A percentile compares a stretch with the other conserved stretches of the same genome.
phyloP scores from a whole-genome alignment of 805 yeast genomes.

The Saccharomycopsis sp. region DNA sequence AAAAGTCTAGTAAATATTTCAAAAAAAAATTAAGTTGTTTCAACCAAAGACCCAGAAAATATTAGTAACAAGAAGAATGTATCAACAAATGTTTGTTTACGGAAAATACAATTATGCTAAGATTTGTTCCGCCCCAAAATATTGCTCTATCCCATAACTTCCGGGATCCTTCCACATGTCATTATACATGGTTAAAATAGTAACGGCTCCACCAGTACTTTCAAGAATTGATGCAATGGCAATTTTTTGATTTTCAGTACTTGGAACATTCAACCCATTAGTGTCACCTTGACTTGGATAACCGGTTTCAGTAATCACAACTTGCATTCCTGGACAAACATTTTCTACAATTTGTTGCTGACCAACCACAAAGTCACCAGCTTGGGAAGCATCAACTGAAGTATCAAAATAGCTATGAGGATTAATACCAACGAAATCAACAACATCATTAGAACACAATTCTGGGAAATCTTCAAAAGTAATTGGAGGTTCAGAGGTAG shows the following conservation, averaged over 20 bases:
- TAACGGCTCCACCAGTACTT: slow-evolving; percentile 46
- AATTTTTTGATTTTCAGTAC: slow-evolving; percentile 52
- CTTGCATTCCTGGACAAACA: slow-evolving; percentile 45
- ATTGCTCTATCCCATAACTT: slow-evolving; percentile 74
- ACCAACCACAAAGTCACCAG: slow-evolving; percentile 61
- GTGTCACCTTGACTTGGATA: slow-evolving; percentile 68
- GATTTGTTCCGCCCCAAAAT: slow-evolving; percentile 72
- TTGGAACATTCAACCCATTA: slow-evolving; percentile 69
- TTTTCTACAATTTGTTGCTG: slow-evolving; percentile 47
- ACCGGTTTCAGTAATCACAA: slow-evolving; percentile 77
- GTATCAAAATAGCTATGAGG: slow-evolving; percentile 79
- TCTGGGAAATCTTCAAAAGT: slow-evolving; percentile 50
- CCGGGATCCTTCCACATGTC: slow-evolving; percentile 89
- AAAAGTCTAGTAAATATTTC: too few species aligned
- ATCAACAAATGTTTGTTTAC: too few species aligned
- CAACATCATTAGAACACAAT: slow-evolving; percentile 57
- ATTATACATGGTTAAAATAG: slow-evolving; percentile 69
- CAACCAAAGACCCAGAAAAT: background rate
- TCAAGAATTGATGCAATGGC: slow-evolving; percentile 60
- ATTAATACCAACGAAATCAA: slow-evolving; percentile 80
- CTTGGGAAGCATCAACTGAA: slow-evolving; percentile 45
- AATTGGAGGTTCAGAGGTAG: slow-evolving; percentile 89
- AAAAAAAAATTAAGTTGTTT: too few species aligned
- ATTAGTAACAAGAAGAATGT: too few species aligned
- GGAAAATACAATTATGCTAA: too few species aligned